A percentile compares a stretch with the other conserved stretches of the same genome.
These are phyloP conservation scores for Colletotrichum chlorophyti DNA, from an alignment of 2,329 filamentous ascomycete species.

Conservation along the genomic window DNA sequence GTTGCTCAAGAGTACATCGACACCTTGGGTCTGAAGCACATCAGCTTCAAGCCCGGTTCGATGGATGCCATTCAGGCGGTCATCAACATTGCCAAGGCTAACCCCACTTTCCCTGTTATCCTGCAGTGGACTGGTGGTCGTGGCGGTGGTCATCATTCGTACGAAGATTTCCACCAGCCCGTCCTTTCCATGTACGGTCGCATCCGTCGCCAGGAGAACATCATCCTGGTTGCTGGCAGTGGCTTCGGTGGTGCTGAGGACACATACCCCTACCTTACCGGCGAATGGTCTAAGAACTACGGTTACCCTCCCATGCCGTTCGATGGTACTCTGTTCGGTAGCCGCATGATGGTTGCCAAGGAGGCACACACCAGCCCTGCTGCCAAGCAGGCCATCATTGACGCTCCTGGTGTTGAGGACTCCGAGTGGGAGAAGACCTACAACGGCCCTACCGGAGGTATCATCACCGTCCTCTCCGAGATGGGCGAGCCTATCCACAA, in stretches of 20 bases:
- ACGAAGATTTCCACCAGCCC: conserved; percentile 93
- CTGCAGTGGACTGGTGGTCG: conserved; percentile 95
- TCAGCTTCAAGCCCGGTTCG: conserved; percentile 92
- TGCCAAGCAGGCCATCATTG: conserved; percentile 89
- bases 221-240: conserved; percentile 88
- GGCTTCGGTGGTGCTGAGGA: conserved; percentile 91
- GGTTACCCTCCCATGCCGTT: conserved; percentile 94
- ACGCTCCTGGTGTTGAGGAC: conserved; percentile 83
- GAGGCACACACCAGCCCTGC: conserved; percentile 87
- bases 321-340: conserved; percentile 89
- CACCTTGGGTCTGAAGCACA: conserved; percentile 91
- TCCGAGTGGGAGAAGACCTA: conserved; percentile 91
- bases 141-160: conserved; percentile 93
- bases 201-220: conserved; percentile 84
- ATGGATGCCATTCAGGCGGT: conserved; percentile 87
- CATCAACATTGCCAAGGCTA: conserved; percentile 93
- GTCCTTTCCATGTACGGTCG: conserved; percentile 90
- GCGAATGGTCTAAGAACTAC: conserved; percentile 84
- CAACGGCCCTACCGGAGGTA: conserved; percentile 87
- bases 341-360: conserved; percentile 93
- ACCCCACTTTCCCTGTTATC: conserved; percentile 90
- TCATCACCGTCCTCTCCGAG: conserved; percentile 96
- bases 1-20: conserved; percentile 93
- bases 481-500: conserved; percentile 99
- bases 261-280: conserved; percentile 91